Evolutionary conservation across 208 protist species (phyloP).

Genomic region (Acanthamoeba royreba): DNA sequence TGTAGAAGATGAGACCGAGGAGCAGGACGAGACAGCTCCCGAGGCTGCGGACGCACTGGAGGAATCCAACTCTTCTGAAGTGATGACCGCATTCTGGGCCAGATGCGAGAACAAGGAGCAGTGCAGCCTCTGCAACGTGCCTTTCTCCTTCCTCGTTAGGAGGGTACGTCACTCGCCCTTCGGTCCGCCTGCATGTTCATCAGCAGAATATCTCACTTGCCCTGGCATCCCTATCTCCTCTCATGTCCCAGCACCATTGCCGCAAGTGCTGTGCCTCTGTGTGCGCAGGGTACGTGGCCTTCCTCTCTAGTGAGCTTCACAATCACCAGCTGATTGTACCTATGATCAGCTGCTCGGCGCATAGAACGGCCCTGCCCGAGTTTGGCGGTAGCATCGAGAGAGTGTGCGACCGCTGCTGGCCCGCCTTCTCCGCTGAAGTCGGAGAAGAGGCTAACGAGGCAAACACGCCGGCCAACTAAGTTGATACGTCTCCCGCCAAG

Average conservation of each 20-base stretch:
- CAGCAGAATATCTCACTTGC: no score
- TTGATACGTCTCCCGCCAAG: no score
- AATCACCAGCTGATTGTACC: not conserved
- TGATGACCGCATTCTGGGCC: not conserved
- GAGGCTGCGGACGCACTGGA: no score
- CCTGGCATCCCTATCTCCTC: not conserved
- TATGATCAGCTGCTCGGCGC: not conserved
- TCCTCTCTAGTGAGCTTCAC: not conserved
- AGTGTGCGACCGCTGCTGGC: conserved; percentile 2
- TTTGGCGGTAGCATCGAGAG: not conserved
- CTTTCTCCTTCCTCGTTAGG: not conserved
- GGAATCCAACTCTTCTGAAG: not conserved
- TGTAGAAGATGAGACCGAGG: not conserved
- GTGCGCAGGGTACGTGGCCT: not conserved
- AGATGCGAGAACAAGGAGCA: not conserved
- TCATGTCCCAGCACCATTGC: not conserved
- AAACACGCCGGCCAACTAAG: no score
- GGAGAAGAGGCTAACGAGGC: no score
- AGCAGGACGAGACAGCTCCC: no score
- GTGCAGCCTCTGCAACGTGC: not conserved
- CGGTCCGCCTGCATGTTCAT: not conserved
- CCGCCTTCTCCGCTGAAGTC: no score
- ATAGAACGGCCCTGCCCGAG: not conserved
- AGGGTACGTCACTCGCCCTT: not conserved
- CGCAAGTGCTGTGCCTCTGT: not conserved